phyloP scores from a whole-genome alignment of 768 basidiomycete genomes.

The Punctularia strigosozonata region DNA sequence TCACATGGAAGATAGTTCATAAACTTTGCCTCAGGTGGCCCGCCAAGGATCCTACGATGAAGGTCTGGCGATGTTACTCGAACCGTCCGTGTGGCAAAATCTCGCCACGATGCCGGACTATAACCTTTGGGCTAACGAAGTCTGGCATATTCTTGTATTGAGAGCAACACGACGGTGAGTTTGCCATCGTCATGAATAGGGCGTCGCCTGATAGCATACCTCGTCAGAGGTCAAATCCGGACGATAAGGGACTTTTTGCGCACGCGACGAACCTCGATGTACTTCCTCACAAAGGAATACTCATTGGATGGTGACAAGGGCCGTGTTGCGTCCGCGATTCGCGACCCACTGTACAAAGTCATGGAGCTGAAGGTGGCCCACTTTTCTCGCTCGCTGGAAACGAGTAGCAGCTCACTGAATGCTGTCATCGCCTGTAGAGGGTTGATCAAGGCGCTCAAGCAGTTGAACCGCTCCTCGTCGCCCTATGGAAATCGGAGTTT shows the following conservation, averaged over 20 bases:
- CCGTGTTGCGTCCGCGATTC: constrained; percentile 23
- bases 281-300: constrained; percentile 46
- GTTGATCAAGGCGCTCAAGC: constrained; percentile 49
- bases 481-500: constrained; percentile 75
- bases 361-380: constrained; percentile 28
- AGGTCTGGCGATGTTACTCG: constrained; percentile 49
- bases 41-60: constrained; percentile 58
- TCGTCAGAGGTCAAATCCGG: constrained; percentile 47
- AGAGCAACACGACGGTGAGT: constrained; percentile 58
- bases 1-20: background rate
- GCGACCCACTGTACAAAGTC: constrained; percentile 30
- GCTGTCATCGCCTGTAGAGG: constrained; percentile 38
- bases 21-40: constrained; percentile 33
- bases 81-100: constrained; percentile 60
- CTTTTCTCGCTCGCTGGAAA: constrained; percentile 9
- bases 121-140: constrained; percentile 57
- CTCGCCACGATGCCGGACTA: constrained; percentile 49
- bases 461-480: constrained; percentile 55
- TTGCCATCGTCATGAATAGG: constrained; percentile 2
- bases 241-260: constrained; percentile 56
- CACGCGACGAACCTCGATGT: constrained; percentile 44
- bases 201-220: background rate
- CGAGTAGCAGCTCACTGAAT: too few relatives aligned
- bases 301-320: constrained; percentile 30
- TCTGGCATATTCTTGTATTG: constrained; percentile 68